phyloP scores from a whole-genome alignment of 2,329 filamentous ascomycete genomes.

The Talaromyces amestolkiae region DNA sequence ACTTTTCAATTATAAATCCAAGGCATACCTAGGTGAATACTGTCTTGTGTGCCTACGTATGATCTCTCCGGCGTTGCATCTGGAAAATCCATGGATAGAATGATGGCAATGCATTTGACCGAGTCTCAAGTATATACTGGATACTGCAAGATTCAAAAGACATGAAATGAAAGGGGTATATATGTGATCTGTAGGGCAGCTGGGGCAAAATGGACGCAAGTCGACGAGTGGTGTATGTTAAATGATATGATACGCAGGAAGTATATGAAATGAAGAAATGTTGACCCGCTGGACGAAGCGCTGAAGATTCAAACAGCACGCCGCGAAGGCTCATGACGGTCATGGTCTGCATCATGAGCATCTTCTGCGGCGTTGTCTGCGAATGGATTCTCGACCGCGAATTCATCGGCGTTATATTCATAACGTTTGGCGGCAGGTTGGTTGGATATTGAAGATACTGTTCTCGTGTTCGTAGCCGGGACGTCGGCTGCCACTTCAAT shows the following conservation, averaged over 20 bases:
- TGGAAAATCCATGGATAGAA: no score
- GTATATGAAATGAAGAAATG: background rate
- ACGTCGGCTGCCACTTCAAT: constrained; percentile 15
- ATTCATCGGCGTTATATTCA: constrained; percentile 40
- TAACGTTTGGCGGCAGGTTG: constrained; percentile 20
- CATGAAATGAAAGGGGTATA: constrained; percentile 3
- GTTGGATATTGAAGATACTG: background rate
- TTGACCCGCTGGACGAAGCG: background rate
- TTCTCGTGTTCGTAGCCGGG: background rate
- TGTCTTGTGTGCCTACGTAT: background rate
- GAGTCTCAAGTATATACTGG: background rate
- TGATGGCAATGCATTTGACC: background rate
- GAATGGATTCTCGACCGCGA: constrained; percentile 43
- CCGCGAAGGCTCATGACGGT: background rate
- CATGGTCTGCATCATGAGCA: background rate
- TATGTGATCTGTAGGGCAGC: background rate
- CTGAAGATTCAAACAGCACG: background rate
- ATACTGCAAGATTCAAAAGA: background rate
- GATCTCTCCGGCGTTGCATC: no score
- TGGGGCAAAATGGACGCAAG: background rate
- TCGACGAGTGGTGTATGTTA: background rate
- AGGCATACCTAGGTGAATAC: background rate
- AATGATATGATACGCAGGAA: background rate
- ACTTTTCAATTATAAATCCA: background rate
- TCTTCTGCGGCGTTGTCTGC: constrained; percentile 28